Conservation (phyloP, 192 early-diverging fungal species). For the Coemansia sp. region DNA sequence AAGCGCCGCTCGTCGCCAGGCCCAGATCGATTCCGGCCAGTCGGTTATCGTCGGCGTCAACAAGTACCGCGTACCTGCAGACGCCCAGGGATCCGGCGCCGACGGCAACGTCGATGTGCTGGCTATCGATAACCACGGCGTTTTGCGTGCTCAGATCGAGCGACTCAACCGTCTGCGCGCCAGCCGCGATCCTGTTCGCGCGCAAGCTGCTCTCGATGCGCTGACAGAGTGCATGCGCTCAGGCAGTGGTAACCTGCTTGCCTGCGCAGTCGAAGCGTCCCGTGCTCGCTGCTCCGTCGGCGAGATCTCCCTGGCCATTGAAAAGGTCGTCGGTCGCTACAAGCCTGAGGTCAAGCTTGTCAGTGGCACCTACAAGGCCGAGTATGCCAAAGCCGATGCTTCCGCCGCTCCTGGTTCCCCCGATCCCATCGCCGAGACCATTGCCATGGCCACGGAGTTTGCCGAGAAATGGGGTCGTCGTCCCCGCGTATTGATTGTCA, state of each 20-base stretch:
- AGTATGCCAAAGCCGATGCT: constrained; percentile 60
- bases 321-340: constrained; percentile 80
- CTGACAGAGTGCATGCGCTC: constrained; percentile 66
- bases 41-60: constrained; percentile 88
- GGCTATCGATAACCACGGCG: constrained; percentile 77
- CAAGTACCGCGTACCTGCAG: constrained; percentile 68
- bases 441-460: constrained; percentile 65
- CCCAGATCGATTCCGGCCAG: constrained; percentile 83
- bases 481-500: constrained; percentile 86
- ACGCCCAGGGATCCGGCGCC: constrained; percentile 55
- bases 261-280: constrained; percentile 69
- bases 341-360: constrained; percentile 77
- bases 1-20: constrained; percentile 81
- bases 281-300: constrained; percentile 78
- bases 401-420: constrained; percentile 6
- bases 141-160: constrained; percentile 65
- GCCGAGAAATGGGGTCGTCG: constrained; percentile 70
- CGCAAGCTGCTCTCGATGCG: constrained; percentile 57
- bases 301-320: constrained; percentile 78
- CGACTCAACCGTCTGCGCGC: constrained; percentile 60
- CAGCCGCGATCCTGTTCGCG: constrained; percentile 56
- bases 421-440: constrained; percentile 63
- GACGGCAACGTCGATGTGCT: constrained; percentile 61
- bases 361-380: constrained; percentile 80
- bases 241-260: constrained; percentile 71